Base-by-base conservation (phyloP, 768 basidiomycete genomes). In the Tephrocybe rancida region DNA sequence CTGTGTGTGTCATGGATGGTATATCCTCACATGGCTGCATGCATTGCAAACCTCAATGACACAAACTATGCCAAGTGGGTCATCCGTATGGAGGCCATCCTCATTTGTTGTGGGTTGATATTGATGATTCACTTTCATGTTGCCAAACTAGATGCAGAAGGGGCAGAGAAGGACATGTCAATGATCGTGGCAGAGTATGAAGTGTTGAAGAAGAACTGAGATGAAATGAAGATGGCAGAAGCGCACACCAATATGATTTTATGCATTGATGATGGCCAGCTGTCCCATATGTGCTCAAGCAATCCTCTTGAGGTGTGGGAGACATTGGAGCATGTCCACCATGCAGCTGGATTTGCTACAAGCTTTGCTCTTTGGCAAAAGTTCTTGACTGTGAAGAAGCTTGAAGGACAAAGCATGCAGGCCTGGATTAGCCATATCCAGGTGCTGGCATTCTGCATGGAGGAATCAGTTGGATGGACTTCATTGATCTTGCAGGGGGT, bases 291-390 rank as follows among this genome's bases (percentile, higher is more conserved):
- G 63, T 39, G 41, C 16, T 56, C 56, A 5, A 22, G 38, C 1
- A 67, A 70, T 34, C 68, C 63, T 5, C 27, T 52, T 24, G 63
- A 59, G 29, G 55, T 69, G 32, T 70, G 67, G 68, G 7, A 46
- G 11, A 58, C 48, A 8, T 41, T 68, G n/a, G 50, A 56, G 14
- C 26, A 43, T 24, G 58, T 66, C 6, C 64, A 68, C 60, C 54
- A 42, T 13, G 61, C 64, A 11, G 37, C 29, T 14, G 64, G 67
- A 1, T 66, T 67, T 27, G 64, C 64, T 22, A 68, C 63, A 13
- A 47, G 57, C 29, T 46, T 68, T 9, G 58, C 65, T 14, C 52
- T 67, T 1, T 58, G 59, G 3, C 32, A 60, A 22, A 51, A 54
- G 26, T 70, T 69, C 48, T 44, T 66, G 13, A 61, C 59, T 2